Base-by-base conservation (phyloP, 768 basidiomycete genomes). In the Austroboletus festivus region DNA sequence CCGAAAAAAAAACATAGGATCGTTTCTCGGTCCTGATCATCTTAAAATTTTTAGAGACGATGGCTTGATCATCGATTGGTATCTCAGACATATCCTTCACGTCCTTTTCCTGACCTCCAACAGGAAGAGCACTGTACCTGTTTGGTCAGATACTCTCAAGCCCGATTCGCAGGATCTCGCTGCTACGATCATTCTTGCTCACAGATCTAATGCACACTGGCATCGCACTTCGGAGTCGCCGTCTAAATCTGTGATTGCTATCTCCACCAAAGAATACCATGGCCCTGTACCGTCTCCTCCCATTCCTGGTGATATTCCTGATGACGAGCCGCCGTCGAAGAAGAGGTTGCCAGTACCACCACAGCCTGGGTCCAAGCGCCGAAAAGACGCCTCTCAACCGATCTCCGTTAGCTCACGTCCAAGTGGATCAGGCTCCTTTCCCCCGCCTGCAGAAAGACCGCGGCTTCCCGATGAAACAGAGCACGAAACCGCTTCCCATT, bases 51-150 rank as follows among this genome's bases (percentile, higher is more conserved):
- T 19, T 5, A 64, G 65, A 41, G 65, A 63, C 18, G 68, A 67
- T n/a, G 65, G 63, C 19, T 43, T 67, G 42, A 46, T 56, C 22
- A 51, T 67, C 22, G 68, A 67, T 44, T 67, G 65, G 65, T 69
- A 33, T 31, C 49, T n/a, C 21, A 28, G 8, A 23, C 2, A 22
- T 24, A 3, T 30, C 15, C 41, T 38, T 33, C 13, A 5, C 16
- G 0, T 4, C n/a, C 16, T 5, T 24, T 28, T 47, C 22, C 34
- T 52, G 46, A 58, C 21, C 16, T 19, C 23, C 24, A 11, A 15
- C 45, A 70, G 68, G 66, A 62, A 20, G 40, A 68, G 66, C 31
- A 23, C 51, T 6, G 54, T 64, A 12, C 58, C 68, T 4, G 64
- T 70, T 39, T 60, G 64, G 64, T 60, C 66, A 42, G 64, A 68